A percentile compares a stretch with the other conserved stretches of the same genome.
Evolutionary conservation across 2,329 filamentous ascomycete genomes (phyloP).

Genomic region (Hymenoscyphus albidus): DNA sequence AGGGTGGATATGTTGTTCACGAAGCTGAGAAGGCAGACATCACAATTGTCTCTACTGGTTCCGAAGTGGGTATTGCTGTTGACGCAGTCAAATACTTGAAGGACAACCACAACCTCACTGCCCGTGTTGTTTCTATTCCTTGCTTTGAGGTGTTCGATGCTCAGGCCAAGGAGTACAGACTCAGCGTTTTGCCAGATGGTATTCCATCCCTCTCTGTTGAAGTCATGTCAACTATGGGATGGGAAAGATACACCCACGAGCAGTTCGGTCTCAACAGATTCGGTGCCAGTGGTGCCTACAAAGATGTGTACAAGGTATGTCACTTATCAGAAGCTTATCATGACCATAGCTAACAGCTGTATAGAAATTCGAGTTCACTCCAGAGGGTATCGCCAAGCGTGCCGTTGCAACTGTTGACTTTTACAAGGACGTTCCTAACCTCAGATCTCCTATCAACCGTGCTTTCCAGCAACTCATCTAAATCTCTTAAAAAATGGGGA

Average conservation of each 20-base stretch:
- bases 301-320: constrained; percentile 89
- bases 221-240: constrained; percentile 95
- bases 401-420: constrained; percentile 89
- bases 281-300: constrained; percentile 94
- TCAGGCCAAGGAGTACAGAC: constrained; percentile 91
- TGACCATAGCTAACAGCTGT: constrained; percentile 37
- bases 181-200: constrained; percentile 87
- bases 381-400: constrained; percentile 94
- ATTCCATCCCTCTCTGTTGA: constrained; percentile 92
- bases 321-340: constrained; percentile 13
- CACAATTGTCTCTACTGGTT: constrained; percentile 91
- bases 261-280: constrained; percentile 99
- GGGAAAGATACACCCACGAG: constrained; percentile 99
- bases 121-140: constrained; percentile 90
- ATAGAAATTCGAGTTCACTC: constrained; percentile 98
- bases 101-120: constrained; percentile 81
- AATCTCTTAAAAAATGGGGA: constrained; percentile 26
- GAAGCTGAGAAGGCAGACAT: constrained; percentile 81
- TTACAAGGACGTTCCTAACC: constrained; percentile 89
- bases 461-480: constrained; percentile 98
- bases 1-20: constrained; percentile 90
- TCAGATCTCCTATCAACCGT: constrained; percentile 93
- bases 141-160: constrained; percentile 97
- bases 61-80: constrained; percentile 89
- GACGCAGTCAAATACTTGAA: constrained; percentile 89